Conservation (phyloP, 495 filamentous ascomycete genomes). For the Hypoxylon fuscum region DNA sequence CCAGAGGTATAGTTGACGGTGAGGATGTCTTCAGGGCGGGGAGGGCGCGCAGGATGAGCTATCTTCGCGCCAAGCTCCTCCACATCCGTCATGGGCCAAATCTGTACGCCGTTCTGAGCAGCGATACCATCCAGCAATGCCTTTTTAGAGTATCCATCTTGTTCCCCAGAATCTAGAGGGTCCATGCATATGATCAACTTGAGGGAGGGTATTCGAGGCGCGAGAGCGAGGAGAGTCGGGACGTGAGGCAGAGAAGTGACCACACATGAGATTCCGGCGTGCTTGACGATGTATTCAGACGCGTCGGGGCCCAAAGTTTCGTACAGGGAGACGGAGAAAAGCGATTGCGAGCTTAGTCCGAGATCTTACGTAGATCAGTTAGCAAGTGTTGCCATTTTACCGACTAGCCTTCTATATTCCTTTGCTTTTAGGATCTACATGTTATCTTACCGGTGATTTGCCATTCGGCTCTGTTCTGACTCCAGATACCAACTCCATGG, state of each 20-base stretch:
- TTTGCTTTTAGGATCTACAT: background rate
- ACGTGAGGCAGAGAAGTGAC: slow-evolving; percentile 86
- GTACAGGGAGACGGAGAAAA: slow-evolving; percentile 94
- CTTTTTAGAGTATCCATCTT: slow-evolving; percentile 77
- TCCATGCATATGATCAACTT: slow-evolving; percentile 93
- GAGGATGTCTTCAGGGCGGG: slow-evolving; percentile 77
- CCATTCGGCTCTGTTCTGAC: slow-evolving; percentile 96
- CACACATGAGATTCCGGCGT: slow-evolving; percentile 78
- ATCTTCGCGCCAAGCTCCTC: slow-evolving; percentile 79
- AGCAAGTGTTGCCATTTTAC: slow-evolving; percentile 4
- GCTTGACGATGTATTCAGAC: slow-evolving; percentile 95
- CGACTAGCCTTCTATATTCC: background rate
- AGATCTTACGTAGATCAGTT: slow-evolving; percentile 67
- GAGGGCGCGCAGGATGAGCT: slow-evolving; percentile 72
- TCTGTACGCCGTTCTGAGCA: slow-evolving; percentile 72
- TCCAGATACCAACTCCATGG: slow-evolving; percentile 92
- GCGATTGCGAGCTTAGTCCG: slow-evolving; percentile 85
- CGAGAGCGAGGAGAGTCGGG: slow-evolving; percentile 84
- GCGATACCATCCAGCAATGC: slow-evolving; percentile 79
- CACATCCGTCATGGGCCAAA: slow-evolving; percentile 77
- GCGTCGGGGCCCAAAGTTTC: slow-evolving; percentile 92
- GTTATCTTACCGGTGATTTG: slow-evolving; percentile 79
- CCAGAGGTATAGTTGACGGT: slow-evolving; percentile 99
- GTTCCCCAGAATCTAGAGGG: slow-evolving; percentile 83
- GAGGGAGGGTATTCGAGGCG: slow-evolving; percentile 75